Conservation (phyloP, 768 basidiomycete genomes). For the Termitomyces sp. region DNA sequence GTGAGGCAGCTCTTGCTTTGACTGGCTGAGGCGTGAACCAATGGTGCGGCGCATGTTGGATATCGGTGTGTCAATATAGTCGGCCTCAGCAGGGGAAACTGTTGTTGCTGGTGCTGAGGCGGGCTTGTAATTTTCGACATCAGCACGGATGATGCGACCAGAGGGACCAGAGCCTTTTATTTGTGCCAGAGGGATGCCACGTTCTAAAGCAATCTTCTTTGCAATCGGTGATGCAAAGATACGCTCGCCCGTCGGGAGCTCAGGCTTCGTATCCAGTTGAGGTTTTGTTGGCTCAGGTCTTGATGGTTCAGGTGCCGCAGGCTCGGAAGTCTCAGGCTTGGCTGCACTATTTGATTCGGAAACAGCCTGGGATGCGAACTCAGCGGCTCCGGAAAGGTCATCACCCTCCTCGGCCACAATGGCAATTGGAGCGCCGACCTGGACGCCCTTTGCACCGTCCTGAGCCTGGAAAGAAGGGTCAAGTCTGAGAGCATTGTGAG, state of each 20-base stretch:
- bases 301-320: conserved; percentile 13
- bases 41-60: conserved; percentile 95
- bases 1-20: conserved; percentile 93
- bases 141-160: conserved; percentile 91
- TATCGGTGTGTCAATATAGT: conserved; percentile 87
- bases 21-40: conserved; percentile 83
- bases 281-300: conserved; percentile 27
- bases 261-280: conserved; percentile 40
- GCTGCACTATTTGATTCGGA: conserved; percentile 34
- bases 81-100: conserved; percentile 46
- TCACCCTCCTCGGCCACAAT: conserved; percentile 94
- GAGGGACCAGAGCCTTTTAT: conserved; percentile 92
- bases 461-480: conserved; percentile 40
- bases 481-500: background rate
- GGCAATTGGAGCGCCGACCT: conserved; percentile 86
- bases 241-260: conserved; percentile 63
- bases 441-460: conserved; percentile 83
- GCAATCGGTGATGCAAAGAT: conserved; percentile 96
- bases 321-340: conserved; percentile 11
- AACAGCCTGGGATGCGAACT: conserved; percentile 60
- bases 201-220: conserved; percentile 94
- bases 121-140: conserved; percentile 87
- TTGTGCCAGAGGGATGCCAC: conserved; percentile 83
- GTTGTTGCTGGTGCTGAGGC: conserved; percentile 37
- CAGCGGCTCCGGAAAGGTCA: conserved; percentile 78